Base-by-base conservation (phyloP, 768 basidiomycete genomes). In the Xerocomus brunneocitrinus region DNA sequence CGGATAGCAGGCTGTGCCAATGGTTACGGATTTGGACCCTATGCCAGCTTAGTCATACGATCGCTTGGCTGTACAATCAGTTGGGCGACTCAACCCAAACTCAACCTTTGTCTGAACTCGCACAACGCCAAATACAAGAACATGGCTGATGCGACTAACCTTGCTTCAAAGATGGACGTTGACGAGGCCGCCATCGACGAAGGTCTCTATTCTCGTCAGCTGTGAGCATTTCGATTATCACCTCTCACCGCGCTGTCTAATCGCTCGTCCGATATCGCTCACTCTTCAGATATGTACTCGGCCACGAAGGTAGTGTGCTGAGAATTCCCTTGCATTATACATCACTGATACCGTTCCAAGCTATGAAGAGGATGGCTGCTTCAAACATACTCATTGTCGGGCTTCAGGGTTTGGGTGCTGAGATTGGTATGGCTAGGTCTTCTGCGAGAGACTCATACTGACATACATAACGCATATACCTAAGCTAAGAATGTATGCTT, bases 281-380 rank as follows among this genome's bases (percentile, higher is more conserved):
- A 47, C 49, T 59, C 40, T 44, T 54, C 55, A 90, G 92, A 61
- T 98, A 98, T 69, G 95, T 98, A 9, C 83, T 98, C 27, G 95
- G 95, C 30, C 93, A 98, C 69, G 95, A 98, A 81, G 95, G 95
- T 91, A 50, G 42, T 49, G 12, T 28, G 4, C 9, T 22, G 35
- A 12, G 47, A 28, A 42, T 31, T n/a, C 27, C 31, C 27, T 28
- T 43, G 16, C 32, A 47, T 24, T 22, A n/a, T 47, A 24, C 3
- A 14, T 62, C 24, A 42, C 58, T 70, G 47, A 73, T 31, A 8
- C 22, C 30, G n/a, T 43, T n/a, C 10, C 8, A 61, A 98, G 95
- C 95, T 42, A 98, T 98, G 97, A 97, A 97, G 79, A 87, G 86
- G 66, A 98, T 99, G 97, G 95, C 97, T 7, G 77, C 82, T 14